These are phyloP conservation scores for Samsoniella hepiali DNA, from an alignment of 2,329 filamentous ascomycete genomes.

Conservation along the genomic window DNA sequence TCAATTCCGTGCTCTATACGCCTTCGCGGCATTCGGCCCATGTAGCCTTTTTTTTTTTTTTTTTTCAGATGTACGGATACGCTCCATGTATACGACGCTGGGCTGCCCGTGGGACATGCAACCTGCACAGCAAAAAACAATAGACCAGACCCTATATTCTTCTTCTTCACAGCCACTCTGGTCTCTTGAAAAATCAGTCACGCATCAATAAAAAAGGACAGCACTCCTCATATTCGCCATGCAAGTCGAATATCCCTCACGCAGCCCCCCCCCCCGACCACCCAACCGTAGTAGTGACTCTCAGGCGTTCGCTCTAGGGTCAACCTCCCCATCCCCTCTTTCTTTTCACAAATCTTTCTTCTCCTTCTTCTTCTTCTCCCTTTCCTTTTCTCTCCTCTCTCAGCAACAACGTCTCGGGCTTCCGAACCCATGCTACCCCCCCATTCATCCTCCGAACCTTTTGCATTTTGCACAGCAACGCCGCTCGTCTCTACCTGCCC, in stretches of 20 bases:
- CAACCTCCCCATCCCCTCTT: conserved; percentile 7
- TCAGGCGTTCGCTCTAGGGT: conserved; percentile 11
- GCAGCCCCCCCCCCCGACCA: background rate
- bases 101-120: too few relatives aligned
- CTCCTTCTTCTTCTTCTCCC: background rate
- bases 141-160: background rate
- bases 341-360: background rate
- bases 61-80: background rate
- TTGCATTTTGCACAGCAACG: background rate
- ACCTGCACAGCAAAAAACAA: background rate
- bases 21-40: background rate
- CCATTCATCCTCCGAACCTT: background rate
- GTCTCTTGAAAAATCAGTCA: background rate
- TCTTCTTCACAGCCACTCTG: background rate
- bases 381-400: background rate
- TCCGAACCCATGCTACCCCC: background rate
- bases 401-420: background rate
- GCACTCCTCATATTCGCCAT: background rate
- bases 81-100: too few relatives aligned
- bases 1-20: background rate
- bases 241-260: conserved; percentile 3
- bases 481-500: background rate
- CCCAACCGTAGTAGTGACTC: background rate
- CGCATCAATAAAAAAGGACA: background rate
- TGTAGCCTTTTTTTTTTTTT: too few relatives aligned